Evolutionary conservation across 257 asterid species (phyloP).

Genomic region (Eustoma russellianum): DNA sequence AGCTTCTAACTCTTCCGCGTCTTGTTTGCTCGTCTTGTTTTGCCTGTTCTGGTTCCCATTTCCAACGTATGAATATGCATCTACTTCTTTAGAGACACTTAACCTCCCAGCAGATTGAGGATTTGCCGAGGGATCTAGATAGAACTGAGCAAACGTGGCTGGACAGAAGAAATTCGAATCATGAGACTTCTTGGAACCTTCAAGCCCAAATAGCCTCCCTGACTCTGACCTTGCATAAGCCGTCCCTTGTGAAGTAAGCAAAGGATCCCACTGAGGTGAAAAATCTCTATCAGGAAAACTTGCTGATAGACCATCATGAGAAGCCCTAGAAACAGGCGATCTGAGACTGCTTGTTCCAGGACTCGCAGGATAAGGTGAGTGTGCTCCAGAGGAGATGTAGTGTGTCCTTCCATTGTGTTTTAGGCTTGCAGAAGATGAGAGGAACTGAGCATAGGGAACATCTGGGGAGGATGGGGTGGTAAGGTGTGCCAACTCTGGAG

Average conservation of each 20-base stretch:
- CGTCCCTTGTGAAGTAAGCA: slow-evolving; percentile 33
- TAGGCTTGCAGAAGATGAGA: slow-evolving; percentile 45
- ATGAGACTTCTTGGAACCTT: slow-evolving; percentile 44
- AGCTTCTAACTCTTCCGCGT: slow-evolving; percentile 89
- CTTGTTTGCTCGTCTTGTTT: slow-evolving; percentile 59
- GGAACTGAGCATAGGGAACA: slow-evolving; percentile 78
- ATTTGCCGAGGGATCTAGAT: slow-evolving; percentile 72
- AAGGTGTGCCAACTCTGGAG: slow-evolving; percentile 72
- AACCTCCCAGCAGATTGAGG: slow-evolving; percentile 87
- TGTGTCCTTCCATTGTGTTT: slow-evolving; percentile 30
- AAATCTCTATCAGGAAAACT: slow-evolving; percentile 35
- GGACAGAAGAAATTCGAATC: slow-evolving; percentile 98
- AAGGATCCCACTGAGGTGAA: slow-evolving; percentile 46
- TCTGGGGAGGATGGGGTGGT: slow-evolving; percentile 96
- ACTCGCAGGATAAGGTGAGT: slow-evolving; percentile 66
- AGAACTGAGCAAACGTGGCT: slow-evolving; percentile 94
- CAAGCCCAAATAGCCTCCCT: slow-evolving; percentile 37
- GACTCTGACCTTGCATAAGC: slow-evolving; percentile 44
- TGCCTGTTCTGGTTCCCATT: slow-evolving; percentile 64
- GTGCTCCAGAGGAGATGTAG: slow-evolving; percentile 31
- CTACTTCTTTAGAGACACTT: slow-evolving; percentile 85
- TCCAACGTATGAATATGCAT: slow-evolving; percentile 58
- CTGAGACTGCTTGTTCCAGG: slow-evolving; percentile 48
- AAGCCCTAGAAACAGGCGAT: slow-evolving; percentile 55
- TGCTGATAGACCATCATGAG: slow-evolving; percentile 29